Base-by-base conservation (phyloP, 352 stramenopile species). In the Globisporangium nodosum region DNA sequence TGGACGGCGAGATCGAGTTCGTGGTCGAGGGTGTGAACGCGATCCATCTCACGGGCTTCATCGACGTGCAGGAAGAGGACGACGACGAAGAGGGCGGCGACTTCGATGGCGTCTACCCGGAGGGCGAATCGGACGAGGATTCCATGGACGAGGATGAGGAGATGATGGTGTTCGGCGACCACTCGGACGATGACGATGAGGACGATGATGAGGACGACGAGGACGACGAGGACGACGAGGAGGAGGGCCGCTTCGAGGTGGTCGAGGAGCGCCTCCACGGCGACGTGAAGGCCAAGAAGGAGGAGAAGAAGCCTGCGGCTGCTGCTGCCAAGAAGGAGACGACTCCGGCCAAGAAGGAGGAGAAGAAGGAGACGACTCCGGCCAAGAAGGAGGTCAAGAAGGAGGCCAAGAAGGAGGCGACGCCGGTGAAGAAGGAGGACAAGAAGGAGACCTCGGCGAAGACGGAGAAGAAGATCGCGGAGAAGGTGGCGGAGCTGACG, bases 31-130 rank as follows among this genome's bases (percentile, higher is more conserved):
- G 85, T 35, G 68, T 74, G 20, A 92, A 92, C 61, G 68, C 76
- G 31, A 87, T 94, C 58, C 85, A 94, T 69, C 52, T 94, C 45
- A 92, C 85, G 21, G 85, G 81, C 12, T 82, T 90, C 60, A 83
- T 94, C 11, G 85, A 94, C 40, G 71, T 90, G 24, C 51, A 91
- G 56, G 81, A 90, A 7, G 81, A 88, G 18, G 78, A 91, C 16
- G 78, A 88, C 27, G 85, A 84, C 3, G 68, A 87, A 20, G 72
- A 89, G 37, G 74, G 75, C n/a, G 56, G 70, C 56, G 54, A 71
- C 46, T 61, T 60, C 33, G 53, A 63, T 37, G 79, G 73, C 31
- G 73, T 80, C 31, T 70, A 87, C 18, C 16, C 65, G 16, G 60
- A 69, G 2, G 59, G 42, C 39, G 62, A 76, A 16, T 62, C 59